Percentiles rank a stretch among this genome's conserved stretches.
Conservation (phyloP, 768 basidiomycete species). For the Tylopilus sp. region DNA sequence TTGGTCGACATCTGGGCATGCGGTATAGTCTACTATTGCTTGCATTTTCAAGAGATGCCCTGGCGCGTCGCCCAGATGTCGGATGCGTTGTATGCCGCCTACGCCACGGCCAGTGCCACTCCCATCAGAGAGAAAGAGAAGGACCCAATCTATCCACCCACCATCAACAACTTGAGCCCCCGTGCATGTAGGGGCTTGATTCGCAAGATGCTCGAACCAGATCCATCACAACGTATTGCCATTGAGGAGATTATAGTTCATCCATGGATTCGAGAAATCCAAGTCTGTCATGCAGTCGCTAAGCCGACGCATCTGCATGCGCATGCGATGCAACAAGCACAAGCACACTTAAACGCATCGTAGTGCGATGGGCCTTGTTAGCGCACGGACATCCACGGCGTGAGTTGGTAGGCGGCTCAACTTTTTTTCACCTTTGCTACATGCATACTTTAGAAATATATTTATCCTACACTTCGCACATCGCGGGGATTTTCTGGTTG, state of each 20-base stretch:
- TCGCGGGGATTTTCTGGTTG: slow-evolving; percentile 4
- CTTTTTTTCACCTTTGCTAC: slow-evolving; percentile 5
- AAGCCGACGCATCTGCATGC: slow-evolving; percentile 72
- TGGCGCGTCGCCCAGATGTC: slow-evolving; percentile 91
- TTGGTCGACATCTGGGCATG: slow-evolving; percentile 98
- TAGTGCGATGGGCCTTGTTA: slow-evolving; percentile 2
- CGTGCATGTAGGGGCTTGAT: slow-evolving; percentile 79
- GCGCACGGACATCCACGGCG: background rate
- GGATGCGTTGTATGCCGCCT: slow-evolving; percentile 79
- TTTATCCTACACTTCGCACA: slow-evolving; percentile 14
- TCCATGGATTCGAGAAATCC: slow-evolving; percentile 76
- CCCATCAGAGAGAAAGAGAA: slow-evolving; percentile 31
- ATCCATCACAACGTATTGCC: slow-evolving; percentile 68
- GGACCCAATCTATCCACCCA: slow-evolving; percentile 44
- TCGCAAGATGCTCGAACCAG: slow-evolving; percentile 93
- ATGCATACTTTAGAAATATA: slow-evolving; percentile 21
- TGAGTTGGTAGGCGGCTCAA: slow-evolving; percentile 1
- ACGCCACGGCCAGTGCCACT: slow-evolving; percentile 43
- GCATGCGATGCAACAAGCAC: slow-evolving; percentile 57
- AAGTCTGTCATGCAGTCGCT: slow-evolving; percentile 70
- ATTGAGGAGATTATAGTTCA: slow-evolving; percentile 82
- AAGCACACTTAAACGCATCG: slow-evolving; percentile 37
- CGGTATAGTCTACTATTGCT: slow-evolving; percentile 96
- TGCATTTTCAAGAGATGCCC: slow-evolving; percentile 96
- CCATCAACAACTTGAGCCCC: slow-evolving; percentile 87